phyloP scores from a whole-genome alignment of 805 yeast species.

The Teunomyces stri region DNA sequence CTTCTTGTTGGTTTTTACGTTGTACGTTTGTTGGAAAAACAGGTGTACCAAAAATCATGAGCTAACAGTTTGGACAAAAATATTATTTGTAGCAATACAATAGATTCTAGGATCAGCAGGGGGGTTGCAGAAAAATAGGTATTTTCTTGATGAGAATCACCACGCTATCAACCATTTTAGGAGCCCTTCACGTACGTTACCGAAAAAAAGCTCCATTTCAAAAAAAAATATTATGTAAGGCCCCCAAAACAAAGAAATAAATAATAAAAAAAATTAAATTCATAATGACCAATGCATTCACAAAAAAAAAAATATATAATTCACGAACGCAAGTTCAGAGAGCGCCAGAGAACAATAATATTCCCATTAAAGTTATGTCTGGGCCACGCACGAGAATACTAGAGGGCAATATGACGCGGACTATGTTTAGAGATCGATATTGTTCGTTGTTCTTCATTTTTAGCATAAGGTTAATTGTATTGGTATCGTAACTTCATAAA shows the following conservation, averaged over 20 bases:
- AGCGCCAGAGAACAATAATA: background rate
- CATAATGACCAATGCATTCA: background rate
- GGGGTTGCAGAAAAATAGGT: slow-evolving; percentile 1
- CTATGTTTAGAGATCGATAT: too few relatives aligned
- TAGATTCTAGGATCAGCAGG: background rate
- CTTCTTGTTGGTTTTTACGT: too few relatives aligned
- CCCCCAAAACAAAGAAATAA: background rate
- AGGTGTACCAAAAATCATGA: background rate
- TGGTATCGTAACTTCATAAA: background rate
- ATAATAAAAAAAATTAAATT: background rate
- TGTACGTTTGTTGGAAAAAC: background rate
- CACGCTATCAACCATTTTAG: background rate
- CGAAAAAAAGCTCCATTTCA: background rate
- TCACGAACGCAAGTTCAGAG: background rate
- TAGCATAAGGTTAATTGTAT: background rate
- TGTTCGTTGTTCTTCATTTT: background rate
- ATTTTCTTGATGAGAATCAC: background rate
- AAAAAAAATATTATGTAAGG: background rate
- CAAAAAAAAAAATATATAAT: background rate
- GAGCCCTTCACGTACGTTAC: background rate
- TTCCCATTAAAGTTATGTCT: too few relatives aligned
- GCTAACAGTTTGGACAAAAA: background rate
- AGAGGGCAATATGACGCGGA: too few relatives aligned
- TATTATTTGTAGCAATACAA: background rate
- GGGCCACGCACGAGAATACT: too few relatives aligned